Conservation (phyloP, 441 rosid species). For the Adansonia madagascariensis region DNA sequence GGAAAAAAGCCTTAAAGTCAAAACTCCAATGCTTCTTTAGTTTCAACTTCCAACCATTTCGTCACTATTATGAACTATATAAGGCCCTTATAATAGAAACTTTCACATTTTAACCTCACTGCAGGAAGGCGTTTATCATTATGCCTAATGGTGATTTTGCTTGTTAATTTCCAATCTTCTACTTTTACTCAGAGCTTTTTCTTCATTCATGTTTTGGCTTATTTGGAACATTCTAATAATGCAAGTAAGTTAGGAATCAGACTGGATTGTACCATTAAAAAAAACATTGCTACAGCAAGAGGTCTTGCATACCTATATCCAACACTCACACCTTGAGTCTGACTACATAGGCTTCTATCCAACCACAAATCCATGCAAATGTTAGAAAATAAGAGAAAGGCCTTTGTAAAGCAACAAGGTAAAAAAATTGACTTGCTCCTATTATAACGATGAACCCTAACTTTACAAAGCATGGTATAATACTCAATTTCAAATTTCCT, state of each 20-base stretch:
- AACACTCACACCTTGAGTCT: no score
- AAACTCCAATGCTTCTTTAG: no score
- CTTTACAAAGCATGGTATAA: constrained; percentile 81
- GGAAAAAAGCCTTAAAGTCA: no score
- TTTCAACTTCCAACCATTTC: no score
- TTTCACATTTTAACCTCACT: no score
- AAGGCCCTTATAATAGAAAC: no score
- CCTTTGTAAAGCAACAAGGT: not conserved
- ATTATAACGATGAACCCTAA: constrained; percentile 83
- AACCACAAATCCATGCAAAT: not conserved
- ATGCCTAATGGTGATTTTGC: no score
- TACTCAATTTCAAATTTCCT: constrained; percentile 88
- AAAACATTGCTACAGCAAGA: constrained; percentile 43
- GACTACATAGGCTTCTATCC: no score
- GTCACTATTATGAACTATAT: no score
- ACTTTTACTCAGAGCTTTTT: not conserved
- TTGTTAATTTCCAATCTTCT: no score
- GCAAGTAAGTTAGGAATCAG: constrained; percentile 67
- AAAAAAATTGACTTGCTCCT: constrained; percentile 49
- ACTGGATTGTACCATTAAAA: constrained; percentile 63
- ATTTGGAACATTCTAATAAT: not conserved
- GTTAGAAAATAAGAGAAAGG: not conserved
- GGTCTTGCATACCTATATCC: no score
- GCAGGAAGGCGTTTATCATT: no score
- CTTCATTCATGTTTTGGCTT: not conserved